Conservation (phyloP, 805 yeast species). For the Brettanomyces anomalus region DNA sequence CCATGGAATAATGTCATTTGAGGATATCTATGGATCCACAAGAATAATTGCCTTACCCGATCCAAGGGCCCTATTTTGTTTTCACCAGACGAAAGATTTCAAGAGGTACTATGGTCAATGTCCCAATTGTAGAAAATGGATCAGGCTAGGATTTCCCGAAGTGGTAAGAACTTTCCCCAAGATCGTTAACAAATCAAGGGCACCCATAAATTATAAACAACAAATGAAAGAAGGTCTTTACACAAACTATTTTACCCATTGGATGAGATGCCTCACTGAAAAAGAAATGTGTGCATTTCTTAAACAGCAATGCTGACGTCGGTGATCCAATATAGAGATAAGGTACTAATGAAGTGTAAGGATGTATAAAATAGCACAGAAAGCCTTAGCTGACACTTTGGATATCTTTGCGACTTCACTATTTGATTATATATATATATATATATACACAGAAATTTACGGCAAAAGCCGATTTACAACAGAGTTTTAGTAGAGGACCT, state of each 20-base stretch:
- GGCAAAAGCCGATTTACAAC: too few relatives aligned
- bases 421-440: too few relatives aligned
- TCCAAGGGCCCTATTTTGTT: conserved; percentile 10
- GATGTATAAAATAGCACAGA: too few relatives aligned
- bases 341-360: too few relatives aligned
- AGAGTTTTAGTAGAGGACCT: too few relatives aligned
- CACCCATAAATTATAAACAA: not conserved
- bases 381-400: too few relatives aligned
- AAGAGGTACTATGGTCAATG: conserved; percentile 17
- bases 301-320: not conserved
- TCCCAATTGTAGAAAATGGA: conserved; percentile 16
- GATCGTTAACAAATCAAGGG: conserved; percentile 1
- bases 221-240: conserved; percentile 9
- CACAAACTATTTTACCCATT: conserved; percentile 18
- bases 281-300: not conserved
- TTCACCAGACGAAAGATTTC: conserved; percentile 4
- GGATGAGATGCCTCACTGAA: conserved; percentile 8
- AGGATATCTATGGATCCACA: not conserved
- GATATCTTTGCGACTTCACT: too few relatives aligned
- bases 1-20: conserved; percentile 14
- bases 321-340: too few relatives aligned
- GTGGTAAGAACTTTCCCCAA: not conserved
- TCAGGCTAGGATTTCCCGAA: conserved; percentile 13
- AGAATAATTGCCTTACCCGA: conserved; percentile 10
- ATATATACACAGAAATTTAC: too few relatives aligned